Evolutionary conservation across 2,329 filamentous ascomycete species (phyloP), one percentile per base, ranked within the genome.

Genomic region (Orbilia ellipsospora): DNA sequence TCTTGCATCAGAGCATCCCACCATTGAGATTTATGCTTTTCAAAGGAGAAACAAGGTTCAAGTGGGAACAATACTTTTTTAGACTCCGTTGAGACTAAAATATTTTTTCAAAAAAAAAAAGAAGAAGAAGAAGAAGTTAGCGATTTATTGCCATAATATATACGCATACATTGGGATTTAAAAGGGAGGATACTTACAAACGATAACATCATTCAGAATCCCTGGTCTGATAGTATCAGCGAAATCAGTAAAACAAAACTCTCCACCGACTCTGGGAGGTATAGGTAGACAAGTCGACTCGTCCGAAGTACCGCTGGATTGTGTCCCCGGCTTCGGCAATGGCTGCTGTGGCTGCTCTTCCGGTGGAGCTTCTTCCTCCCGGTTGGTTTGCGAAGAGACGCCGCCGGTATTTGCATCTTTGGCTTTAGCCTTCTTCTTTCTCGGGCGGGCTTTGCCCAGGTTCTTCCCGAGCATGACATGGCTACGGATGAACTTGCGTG

Each of bases 401-500:
- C 12, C 40, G 40, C n/a, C 13, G 13, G 51, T 31, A 16, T 61
- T 54, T 28, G 12, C 36, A 4, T 52, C 61, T 51, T 57, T 77
- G 59, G 40, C 26, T 16, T 64, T 61, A 26, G 55, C 51, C 44
- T 50, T 77, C 59, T 65, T 77, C 62, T 76, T 56, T 36, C 75
- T 65, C 40, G 59, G 23, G 18, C 77, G 77, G 18, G 61, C 48
- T 60, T 79, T 82, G 8, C 81, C 82, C 36, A 78, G 78, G 64
- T 84, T 84, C 77, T 83, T 84, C 4, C 83, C 83, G 15, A 81
- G 80, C 84, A 84, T 85, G 0, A 84, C 83, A 80, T 83, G 81
- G 70, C 81, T 82, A 55, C 82, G 80, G 77, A 83, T 83, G 45
- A 83, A 70, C 77, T 81, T 82, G 55, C 82, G 81, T 26, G 79